Evolutionary conservation across 257 asterid genomes (phyloP).

Genomic region (Leptodermis oblonga): DNA sequence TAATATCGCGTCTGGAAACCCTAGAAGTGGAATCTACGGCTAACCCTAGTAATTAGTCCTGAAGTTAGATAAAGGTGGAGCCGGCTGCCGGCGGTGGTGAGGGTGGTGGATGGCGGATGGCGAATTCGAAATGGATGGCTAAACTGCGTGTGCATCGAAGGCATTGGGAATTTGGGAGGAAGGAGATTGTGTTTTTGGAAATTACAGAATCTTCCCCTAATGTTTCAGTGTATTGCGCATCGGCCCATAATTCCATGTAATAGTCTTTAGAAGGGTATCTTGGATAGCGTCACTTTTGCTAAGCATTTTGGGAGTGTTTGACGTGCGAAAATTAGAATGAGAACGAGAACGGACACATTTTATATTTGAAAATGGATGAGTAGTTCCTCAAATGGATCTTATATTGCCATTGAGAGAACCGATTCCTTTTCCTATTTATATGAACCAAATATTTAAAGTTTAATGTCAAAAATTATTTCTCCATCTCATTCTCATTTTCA

Average conservation of each 20-base stretch:
- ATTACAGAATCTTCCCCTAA: not conserved
- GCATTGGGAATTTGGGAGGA: not conserved
- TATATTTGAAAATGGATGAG: too few relatives aligned
- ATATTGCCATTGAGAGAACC: too few relatives aligned
- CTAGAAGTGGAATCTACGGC: not conserved
- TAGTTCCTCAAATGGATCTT: too few relatives aligned
- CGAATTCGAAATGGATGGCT: slow-evolving; percentile 3
- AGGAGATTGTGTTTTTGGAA: not conserved
- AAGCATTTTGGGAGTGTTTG: too few relatives aligned
- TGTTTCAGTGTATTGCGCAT: not conserved
- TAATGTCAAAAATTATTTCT: too few relatives aligned
- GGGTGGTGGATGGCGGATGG: not conserved
- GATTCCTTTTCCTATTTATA: too few relatives aligned
- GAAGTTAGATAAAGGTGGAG: not conserved
- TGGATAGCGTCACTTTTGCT: too few relatives aligned
- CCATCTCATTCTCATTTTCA: too few relatives aligned
- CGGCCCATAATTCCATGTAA: not conserved
- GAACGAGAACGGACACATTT: too few relatives aligned
- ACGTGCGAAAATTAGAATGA: too few relatives aligned
- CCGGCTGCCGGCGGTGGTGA: not conserved
- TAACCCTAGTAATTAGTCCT: not conserved
- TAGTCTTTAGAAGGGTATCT: too few relatives aligned
- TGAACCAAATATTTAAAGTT: too few relatives aligned
- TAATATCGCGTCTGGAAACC: not conserved
- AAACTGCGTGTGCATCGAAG: not conserved